Conservation (phyloP, 805 yeast genomes). For the Kodamaea kakaduensis region DNA sequence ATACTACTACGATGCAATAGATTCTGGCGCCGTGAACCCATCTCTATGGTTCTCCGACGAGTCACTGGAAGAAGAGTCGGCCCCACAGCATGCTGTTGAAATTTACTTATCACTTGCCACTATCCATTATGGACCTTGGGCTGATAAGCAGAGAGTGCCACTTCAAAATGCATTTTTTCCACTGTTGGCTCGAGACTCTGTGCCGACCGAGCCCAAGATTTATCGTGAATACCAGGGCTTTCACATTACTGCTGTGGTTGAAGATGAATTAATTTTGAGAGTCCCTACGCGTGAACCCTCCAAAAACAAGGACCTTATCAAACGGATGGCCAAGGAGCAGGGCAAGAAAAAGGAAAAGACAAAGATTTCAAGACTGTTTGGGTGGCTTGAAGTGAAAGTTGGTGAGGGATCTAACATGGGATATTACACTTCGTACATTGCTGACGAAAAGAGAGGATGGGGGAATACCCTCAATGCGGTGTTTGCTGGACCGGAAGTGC, state of each 20-base stretch:
- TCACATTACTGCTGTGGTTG: conserved; percentile 49
- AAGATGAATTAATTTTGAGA: conserved; percentile 65
- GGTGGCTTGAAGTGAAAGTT: conserved; percentile 82
- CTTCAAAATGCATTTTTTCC: conserved; percentile 71
- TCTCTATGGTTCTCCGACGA: conserved; percentile 34
- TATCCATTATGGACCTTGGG: conserved; percentile 92
- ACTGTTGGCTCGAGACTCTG: conserved; percentile 51
- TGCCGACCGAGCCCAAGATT: conserved; percentile 26
- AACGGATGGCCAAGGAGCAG: conserved; percentile 3
- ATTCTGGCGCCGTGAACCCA: conserved; percentile 3
- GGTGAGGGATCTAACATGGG: conserved; percentile 49
- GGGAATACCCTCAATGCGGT: conserved; percentile 44
- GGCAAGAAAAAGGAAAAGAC: conserved; percentile 9
- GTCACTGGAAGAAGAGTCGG: not conserved
- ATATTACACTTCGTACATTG: conserved; percentile 46
- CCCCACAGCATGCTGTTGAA: conserved; percentile 51
- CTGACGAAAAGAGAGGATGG: conserved; percentile 52
- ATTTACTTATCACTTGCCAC: conserved; percentile 57
- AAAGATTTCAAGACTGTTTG: conserved; percentile 60
- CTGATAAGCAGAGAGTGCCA: conserved; percentile 74
- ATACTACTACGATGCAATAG: conserved; percentile 56
- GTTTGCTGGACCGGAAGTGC: conserved; percentile 55
- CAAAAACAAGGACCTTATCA: conserved; percentile 50
- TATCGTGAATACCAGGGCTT: conserved; percentile 58
- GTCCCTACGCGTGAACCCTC: conserved; percentile 83